Conservation (phyloP, 352 stramenopile genomes). For the Globisporangium emineosum region DNA sequence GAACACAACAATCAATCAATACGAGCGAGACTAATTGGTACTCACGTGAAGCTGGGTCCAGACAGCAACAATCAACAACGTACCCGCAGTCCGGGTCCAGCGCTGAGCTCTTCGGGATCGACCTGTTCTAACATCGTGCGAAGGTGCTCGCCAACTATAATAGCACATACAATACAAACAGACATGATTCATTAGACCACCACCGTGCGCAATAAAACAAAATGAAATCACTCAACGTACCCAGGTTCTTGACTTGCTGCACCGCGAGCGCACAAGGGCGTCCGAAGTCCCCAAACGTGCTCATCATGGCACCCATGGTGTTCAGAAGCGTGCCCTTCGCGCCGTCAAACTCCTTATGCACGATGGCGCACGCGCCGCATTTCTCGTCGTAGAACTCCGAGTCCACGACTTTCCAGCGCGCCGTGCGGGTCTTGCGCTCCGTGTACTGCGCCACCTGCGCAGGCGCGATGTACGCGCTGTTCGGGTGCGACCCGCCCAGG, state of each 20-base stretch:
- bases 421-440: constrained; percentile 38
- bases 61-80: constrained; percentile 6
- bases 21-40: not conserved
- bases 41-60: not conserved
- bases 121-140: constrained; percentile 33
- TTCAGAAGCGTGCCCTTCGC: constrained; percentile 43
- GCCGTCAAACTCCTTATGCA: constrained; percentile 42
- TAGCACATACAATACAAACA: constrained; percentile 9
- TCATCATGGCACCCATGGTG: constrained; percentile 82
- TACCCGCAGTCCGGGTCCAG: constrained; percentile 48
- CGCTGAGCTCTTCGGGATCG: constrained; percentile 39
- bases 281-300: constrained; percentile 69
- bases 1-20: not conserved
- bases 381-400: constrained; percentile 63
- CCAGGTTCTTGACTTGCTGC: constrained; percentile 50
- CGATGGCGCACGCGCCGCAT: constrained; percentile 50
- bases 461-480: constrained; percentile 60
- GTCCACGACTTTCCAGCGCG: constrained; percentile 71
- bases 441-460: constrained; percentile 48
- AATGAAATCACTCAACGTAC: constrained; percentile 21
- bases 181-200: constrained; percentile 6
- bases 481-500: constrained; percentile 31
- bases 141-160: constrained; percentile 56
- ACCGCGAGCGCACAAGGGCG: constrained; percentile 56
- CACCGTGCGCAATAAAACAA: not conserved